Conservation (phyloP, 2,329 filamentous ascomycete species). For the Epichloe sibirici region DNA sequence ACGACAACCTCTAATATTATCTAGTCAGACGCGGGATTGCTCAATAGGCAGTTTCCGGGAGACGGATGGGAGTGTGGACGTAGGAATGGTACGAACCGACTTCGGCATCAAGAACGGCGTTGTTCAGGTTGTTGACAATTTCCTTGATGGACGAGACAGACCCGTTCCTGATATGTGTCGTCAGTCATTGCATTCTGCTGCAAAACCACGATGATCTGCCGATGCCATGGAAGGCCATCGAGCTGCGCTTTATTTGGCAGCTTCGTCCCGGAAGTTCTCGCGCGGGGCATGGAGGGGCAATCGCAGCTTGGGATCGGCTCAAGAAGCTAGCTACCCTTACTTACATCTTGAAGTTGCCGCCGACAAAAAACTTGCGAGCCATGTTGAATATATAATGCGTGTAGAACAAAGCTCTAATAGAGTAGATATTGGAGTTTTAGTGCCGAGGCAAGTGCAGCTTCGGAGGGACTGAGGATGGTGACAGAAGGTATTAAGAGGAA, state of each 20-base stretch:
- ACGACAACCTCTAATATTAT: constrained; percentile 71
- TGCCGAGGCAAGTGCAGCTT: not conserved
- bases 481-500: not conserved
- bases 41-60: not conserved
- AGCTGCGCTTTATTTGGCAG: constrained; percentile 18
- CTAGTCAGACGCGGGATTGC: not conserved
- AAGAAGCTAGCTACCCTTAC: constrained; percentile 19
- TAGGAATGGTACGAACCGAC: constrained; percentile 42
- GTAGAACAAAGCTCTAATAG: not conserved
- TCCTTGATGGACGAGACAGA: constrained; percentile 77
- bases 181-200: constrained; percentile 1
- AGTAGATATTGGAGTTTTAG: not conserved
- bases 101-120: constrained; percentile 65
- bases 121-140: constrained; percentile 83
- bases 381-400: constrained; percentile 32
- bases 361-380: constrained; percentile 94
- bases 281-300: constrained; percentile 16
- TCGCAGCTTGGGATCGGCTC: constrained; percentile 1
- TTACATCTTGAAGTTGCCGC: constrained; percentile 99
- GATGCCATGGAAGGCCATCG: not conserved
- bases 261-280: constrained; percentile 8
- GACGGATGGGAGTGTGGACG: not conserved
- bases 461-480: not conserved
- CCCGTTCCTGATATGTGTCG: constrained; percentile 61
- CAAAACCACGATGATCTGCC: not conserved